Evolutionary conservation across 768 basidiomycete species (phyloP), one percentile per base, ranked within the genome.

Genomic region (Suillus subluteus): DNA sequence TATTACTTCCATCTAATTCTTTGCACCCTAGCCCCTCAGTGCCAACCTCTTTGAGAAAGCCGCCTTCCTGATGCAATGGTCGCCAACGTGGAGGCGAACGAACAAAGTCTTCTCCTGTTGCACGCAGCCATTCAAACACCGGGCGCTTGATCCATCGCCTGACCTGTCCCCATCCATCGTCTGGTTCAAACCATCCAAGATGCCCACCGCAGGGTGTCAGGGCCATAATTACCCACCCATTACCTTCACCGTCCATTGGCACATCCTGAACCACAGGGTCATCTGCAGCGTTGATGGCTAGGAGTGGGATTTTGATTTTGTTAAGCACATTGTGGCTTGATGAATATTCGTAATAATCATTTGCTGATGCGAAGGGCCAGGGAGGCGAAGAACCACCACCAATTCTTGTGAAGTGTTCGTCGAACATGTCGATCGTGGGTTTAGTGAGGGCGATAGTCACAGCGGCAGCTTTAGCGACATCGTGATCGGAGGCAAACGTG

Each of bases 161-260:
- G 58, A 78, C 74, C 67, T 70, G 70, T 64, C 76, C 67, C 70
- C 75, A 78, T 41, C 65, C 71, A 32, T 75, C 73, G 44, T 81
- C 81, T 37, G 82, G 76, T 76, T 91, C 85, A 70, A 93, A 94
- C 92, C 92, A 96, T 44, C 94, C 94, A 16, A 95, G 82, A 79
- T 94, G 92, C 0, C 92, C 92, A 1, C 92, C 94, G 26, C 81
- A 77, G 38, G 80, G 76, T 0, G 94, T 93, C 58, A 89, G 73
- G 26, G 80, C 87, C 79, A 90, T 86, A 4, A 86, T 80, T 16
- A 89, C 84, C 72, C 84, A 84, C 6, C 80, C 80, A 69, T 86
- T 87, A 32, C 81, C 82, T 65, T 80, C 82, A 8, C 81, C 82
- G 65, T 88, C 82, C 74, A 84, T 82, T 38, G 91, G 91, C 46